These are phyloP conservation scores for Rauvolfia tetraphylla DNA, from an alignment of 257 asterid species.

Conservation along the genomic window DNA sequence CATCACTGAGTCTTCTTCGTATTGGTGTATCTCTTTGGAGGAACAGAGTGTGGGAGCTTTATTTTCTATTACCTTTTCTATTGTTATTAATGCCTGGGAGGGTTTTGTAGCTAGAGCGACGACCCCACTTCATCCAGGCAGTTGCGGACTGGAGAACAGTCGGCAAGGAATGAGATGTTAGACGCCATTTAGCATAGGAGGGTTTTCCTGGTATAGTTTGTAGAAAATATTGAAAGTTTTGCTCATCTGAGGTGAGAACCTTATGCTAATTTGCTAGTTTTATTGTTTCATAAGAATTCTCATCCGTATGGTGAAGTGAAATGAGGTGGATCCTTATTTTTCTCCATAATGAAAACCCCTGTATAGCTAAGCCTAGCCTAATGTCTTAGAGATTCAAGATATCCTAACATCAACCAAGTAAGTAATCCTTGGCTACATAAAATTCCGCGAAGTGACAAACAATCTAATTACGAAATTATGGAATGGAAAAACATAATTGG, in stretches of 20 bases:
- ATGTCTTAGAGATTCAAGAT: background rate
- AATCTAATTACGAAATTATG: no score
- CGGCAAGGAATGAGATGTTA: no score
- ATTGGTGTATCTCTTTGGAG: background rate
- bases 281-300: background rate
- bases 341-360: background rate
- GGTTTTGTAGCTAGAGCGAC: background rate
- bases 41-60: background rate
- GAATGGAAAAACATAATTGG: background rate
- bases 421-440: background rate
- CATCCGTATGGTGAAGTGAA: background rate
- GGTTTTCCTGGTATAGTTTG: background rate
- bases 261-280: background rate
- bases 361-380: background rate
- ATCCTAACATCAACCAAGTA: background rate
- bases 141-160: background rate
- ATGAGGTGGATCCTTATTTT: background rate
- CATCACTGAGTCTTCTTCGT: background rate
- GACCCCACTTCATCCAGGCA: background rate
- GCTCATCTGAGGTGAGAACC: background rate
- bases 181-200: background rate
- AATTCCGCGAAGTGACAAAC: background rate
- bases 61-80: background rate
- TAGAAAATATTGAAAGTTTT: background rate
- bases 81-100: background rate